phyloP scores from a whole-genome alignment of 2,329 filamentous ascomycete species.

The Epichloe glyceriae region DNA sequence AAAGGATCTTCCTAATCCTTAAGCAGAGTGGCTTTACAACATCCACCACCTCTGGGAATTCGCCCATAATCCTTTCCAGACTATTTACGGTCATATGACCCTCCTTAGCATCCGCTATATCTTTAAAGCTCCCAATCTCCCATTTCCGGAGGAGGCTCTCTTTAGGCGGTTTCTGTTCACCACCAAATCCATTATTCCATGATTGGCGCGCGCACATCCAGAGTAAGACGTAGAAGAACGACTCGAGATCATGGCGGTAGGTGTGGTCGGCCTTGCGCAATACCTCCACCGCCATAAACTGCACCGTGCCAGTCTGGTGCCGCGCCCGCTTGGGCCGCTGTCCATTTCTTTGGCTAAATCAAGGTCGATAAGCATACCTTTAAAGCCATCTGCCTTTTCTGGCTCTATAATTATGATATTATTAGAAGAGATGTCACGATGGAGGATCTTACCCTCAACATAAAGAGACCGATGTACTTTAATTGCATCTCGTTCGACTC shows the following conservation, averaged over 20 bases:
- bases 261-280: constrained; percentile 10
- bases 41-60: constrained; percentile 9
- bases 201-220: constrained; percentile 9
- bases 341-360: constrained; percentile 9
- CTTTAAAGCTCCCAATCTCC: constrained; percentile 4
- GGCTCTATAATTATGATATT: neutral
- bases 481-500: constrained; percentile 4
- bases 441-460: neutral
- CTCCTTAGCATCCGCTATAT: constrained; percentile 5
- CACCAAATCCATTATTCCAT: constrained; percentile 2
- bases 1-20: too few species aligned
- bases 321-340: constrained; percentile 12
- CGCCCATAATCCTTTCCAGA: constrained; percentile 5
- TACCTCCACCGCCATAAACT: constrained; percentile 23
- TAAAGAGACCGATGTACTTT: constrained; percentile 2
- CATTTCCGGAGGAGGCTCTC: constrained; percentile 4
- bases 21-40: constrained; percentile 10
- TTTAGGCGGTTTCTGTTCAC: neutral
- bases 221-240: too few species aligned
- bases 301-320: constrained; percentile 17
- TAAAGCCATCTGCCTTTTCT: constrained; percentile 8
- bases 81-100: constrained; percentile 5
- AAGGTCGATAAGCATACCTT: constrained; percentile 14
- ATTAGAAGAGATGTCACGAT: neutral
- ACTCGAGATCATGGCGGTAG: constrained; percentile 1